Evolutionary conservation across 2,329 filamentous ascomycete species (phyloP).

Genomic region (Penicillium sp.): DNA sequence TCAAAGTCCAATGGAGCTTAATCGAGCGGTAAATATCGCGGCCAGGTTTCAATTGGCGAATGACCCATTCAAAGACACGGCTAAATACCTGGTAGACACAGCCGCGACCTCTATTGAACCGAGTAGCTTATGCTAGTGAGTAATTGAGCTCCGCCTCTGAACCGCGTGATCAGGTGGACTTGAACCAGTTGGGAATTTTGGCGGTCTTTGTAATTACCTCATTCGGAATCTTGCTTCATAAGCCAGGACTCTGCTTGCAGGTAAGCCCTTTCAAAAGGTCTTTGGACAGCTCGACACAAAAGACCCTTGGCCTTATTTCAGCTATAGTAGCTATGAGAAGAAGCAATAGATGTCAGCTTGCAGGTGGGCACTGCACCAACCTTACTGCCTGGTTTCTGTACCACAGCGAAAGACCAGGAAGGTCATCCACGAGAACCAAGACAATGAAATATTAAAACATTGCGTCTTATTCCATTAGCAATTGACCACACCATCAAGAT

Average conservation of each 20-base stretch:
- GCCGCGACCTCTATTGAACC: background rate
- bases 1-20: background rate
- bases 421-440: background rate
- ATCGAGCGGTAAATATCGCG: background rate
- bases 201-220: slow-evolving; percentile 1
- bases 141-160: background rate
- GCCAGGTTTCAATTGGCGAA: background rate
- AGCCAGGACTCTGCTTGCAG: background rate
- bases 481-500: background rate
- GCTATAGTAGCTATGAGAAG: background rate
- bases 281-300: background rate
- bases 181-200: background rate
- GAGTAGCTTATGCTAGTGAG: background rate
- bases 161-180: background rate
- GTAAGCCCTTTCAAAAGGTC: background rate
- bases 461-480: background rate
- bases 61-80: background rate
- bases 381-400: background rate
- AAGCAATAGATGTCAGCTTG: background rate
- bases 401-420: background rate
- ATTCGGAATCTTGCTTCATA: background rate
- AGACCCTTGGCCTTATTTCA: background rate
- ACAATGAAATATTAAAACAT: background rate
- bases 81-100: background rate
- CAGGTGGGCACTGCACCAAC: background rate